Evolutionary conservation across 2,329 filamentous ascomycete genomes (phyloP).

Genomic region (Diaporthe vaccinii): DNA sequence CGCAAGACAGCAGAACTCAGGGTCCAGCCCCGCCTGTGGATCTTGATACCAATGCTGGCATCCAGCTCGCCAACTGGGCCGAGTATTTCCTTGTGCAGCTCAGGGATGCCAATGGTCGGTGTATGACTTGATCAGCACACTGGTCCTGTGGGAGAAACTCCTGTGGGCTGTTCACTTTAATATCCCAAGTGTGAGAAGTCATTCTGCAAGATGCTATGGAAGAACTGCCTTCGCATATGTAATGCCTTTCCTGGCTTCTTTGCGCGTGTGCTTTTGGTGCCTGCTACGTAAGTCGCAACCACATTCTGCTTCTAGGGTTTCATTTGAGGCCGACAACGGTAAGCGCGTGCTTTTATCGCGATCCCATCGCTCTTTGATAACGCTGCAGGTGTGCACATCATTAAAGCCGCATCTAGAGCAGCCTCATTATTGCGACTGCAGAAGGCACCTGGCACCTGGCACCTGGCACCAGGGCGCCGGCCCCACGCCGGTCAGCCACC

Average conservation of each 20-base stretch:
- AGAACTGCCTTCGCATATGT: not conserved
- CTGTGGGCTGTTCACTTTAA: not conserved
- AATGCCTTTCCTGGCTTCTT: not conserved
- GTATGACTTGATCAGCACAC: not conserved
- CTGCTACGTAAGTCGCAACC: not conserved
- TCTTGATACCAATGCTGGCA: not conserved
- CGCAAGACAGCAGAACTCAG: conserved; percentile 38
- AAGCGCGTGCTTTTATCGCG: not conserved
- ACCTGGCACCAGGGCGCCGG: not conserved
- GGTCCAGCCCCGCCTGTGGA: conserved; percentile 17
- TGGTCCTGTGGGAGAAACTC: not conserved
- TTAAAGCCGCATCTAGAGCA: not conserved
- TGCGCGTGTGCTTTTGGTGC: not conserved
- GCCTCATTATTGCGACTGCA: not conserved
- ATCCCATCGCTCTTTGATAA: not conserved
- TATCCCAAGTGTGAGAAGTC: not conserved
- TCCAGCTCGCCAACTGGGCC: not conserved
- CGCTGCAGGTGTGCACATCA: not conserved
- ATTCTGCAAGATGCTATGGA: not conserved
- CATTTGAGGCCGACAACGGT: not conserved
- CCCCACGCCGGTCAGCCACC: conserved; percentile 28
- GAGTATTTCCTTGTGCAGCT: conserved; percentile 30
- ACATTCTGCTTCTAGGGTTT: not conserved
- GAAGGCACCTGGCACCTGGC: too few relatives aligned
- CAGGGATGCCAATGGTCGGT: conserved; percentile 17